Percentiles rank a stretch among this genome's conserved stretches.
Evolutionary conservation across 805 yeast genomes (phyloP).

Genomic region (Komagataella ulmi): DNA sequence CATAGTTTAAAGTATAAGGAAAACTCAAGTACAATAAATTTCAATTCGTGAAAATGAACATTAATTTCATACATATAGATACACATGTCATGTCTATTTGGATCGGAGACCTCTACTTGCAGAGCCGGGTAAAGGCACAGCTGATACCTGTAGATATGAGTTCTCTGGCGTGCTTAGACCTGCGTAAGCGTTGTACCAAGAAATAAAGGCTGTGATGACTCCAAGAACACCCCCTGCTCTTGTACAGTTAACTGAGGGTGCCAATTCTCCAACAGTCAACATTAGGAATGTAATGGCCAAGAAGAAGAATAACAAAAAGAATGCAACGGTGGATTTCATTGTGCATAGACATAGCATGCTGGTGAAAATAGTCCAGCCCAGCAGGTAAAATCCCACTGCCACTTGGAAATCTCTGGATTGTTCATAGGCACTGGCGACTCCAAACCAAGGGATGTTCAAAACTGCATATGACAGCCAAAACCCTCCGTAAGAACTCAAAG

Average conservation of each 20-base stretch:
- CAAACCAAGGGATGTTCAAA: constrained; percentile 43
- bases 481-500: constrained; percentile 49
- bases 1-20: not conserved
- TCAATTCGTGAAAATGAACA: not conserved
- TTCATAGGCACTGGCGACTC: constrained; percentile 35
- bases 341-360: constrained; percentile 44
- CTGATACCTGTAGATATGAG: constrained; percentile 33
- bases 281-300: constrained; percentile 41
- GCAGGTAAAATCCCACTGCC: constrained; percentile 42
- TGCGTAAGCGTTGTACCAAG: constrained; percentile 62
- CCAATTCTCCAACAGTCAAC: constrained; percentile 36
- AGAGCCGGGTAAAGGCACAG: constrained; percentile 15
- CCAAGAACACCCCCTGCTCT: constrained; percentile 58
- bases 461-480: constrained; percentile 73
- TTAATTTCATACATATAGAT: not conserved
- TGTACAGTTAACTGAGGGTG: constrained; percentile 22
- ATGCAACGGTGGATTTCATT: constrained; percentile 38
- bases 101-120: constrained; percentile 7
- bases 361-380: constrained; percentile 57
- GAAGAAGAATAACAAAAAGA: constrained; percentile 38
- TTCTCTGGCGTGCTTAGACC: constrained; percentile 57
- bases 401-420: constrained; percentile 30
- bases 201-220: constrained; percentile 42
- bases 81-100: not conserved
- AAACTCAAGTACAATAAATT: not conserved